Conservation (phyloP, 805 yeast species). For the Tetrapisispora pingtungensis region DNA sequence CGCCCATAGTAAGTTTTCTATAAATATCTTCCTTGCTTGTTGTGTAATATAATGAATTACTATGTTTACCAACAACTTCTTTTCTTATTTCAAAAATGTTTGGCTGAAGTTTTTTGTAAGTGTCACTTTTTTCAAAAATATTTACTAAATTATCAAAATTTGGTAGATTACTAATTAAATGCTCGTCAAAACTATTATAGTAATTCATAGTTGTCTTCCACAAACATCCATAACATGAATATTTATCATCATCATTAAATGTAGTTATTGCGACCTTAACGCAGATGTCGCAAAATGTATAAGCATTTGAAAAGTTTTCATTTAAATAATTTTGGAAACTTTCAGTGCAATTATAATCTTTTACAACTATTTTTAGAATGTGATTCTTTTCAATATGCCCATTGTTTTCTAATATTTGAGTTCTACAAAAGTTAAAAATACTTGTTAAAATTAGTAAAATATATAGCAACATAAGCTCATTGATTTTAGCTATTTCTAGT, state of each 20-base stretch:
- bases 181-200: neutral
- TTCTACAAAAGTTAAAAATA: neutral
- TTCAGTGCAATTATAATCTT: neutral
- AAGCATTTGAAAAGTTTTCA: neutral
- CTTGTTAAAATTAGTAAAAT: neutral
- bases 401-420: neutral
- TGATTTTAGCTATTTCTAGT: neutral
- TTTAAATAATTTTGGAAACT: neutral
- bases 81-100: no score
- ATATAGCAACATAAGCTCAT: neutral
- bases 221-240: neutral
- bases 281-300: slow-evolving; percentile 1
- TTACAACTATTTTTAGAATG: neutral
- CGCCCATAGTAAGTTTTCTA: neutral
- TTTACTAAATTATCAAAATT: neutral
- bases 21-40: neutral
- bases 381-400: no score
- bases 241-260: neutral
- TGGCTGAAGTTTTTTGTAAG: neutral
- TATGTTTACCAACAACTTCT: neutral
- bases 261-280: neutral
- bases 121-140: neutral
- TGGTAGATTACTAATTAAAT: no score
- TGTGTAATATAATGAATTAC: neutral
- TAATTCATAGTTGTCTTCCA: neutral